phyloP scores from a whole-genome alignment of 2,329 filamentous ascomycete genomes.

The Nannizziopsis barbatae region DNA sequence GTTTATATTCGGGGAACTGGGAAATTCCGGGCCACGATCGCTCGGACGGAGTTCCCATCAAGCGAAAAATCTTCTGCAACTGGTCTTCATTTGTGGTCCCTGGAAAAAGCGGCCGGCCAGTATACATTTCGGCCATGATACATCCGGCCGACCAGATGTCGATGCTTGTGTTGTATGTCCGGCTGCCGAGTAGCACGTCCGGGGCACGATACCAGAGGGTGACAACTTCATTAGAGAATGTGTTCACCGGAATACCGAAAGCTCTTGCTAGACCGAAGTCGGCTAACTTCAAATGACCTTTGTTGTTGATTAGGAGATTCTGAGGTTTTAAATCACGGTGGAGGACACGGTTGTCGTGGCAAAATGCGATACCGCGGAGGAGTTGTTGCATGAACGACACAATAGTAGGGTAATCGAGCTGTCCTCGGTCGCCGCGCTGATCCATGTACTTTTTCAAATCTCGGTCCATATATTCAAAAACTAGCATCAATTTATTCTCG shows the following conservation, averaged over 20 bases:
- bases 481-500: slow-evolving; percentile 98
- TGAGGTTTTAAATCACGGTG: slow-evolving; percentile 94
- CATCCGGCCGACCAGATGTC: slow-evolving; percentile 99
- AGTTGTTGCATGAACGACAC: slow-evolving; percentile 99
- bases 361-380: slow-evolving; percentile 90
- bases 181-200: slow-evolving; percentile 82
- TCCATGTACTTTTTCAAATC: slow-evolving; percentile 99
- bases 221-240: slow-evolving; percentile 95
- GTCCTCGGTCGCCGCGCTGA: slow-evolving; percentile 74
- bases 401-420: slow-evolving; percentile 79
- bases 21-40: slow-evolving; percentile 91
- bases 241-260: slow-evolving; percentile 95
- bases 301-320: slow-evolving; percentile 88
- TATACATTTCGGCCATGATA: slow-evolving; percentile 99
- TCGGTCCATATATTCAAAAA: slow-evolving; percentile 98
- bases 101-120: slow-evolving; percentile 85
- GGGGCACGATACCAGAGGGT: slow-evolving; percentile 96
- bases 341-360: slow-evolving; percentile 90
- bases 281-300: slow-evolving; percentile 80
- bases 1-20: slow-evolving; percentile 94
- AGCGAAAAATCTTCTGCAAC: slow-evolving; percentile 88
- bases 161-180: slow-evolving; percentile 99
- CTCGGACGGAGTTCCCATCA: slow-evolving; percentile 97
- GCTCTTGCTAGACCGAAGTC: slow-evolving; percentile 91
- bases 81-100: slow-evolving; percentile 98